These are phyloP conservation scores for Pestalotiopsis sp. DNA, from an alignment of 2,329 filamentous ascomycete genomes.

Conservation along the genomic window DNA sequence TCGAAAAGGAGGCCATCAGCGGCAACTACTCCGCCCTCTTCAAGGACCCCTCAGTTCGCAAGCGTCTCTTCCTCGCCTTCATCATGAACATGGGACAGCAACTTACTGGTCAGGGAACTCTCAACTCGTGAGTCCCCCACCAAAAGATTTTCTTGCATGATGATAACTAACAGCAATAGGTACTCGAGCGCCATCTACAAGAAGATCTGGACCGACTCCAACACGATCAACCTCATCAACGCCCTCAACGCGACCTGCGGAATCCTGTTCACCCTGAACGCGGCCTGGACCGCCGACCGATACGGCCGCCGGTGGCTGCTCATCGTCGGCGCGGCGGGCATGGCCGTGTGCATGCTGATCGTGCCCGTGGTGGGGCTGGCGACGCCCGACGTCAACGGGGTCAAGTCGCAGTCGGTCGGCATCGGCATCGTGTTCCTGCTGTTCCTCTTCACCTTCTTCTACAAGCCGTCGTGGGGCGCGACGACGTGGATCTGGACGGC, in stretches of 20 bases:
- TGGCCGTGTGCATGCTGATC: constrained; percentile 72
- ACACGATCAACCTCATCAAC: constrained; percentile 72
- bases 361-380: constrained; percentile 48
- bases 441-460: constrained; percentile 68
- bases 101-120: constrained; percentile 71
- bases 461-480: constrained; percentile 72
- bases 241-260: constrained; percentile 74
- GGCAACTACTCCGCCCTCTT: constrained; percentile 66
- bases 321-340: constrained; percentile 68
- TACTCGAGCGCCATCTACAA: constrained; percentile 77
- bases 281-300: constrained; percentile 72
- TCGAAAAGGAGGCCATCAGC: constrained; percentile 70
- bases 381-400: constrained; percentile 57
- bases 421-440: constrained; percentile 71
- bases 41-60: constrained; percentile 70
- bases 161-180: constrained; percentile 31
- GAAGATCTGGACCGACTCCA: constrained; percentile 62
- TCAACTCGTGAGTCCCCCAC: constrained; percentile 50
- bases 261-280: constrained; percentile 74
- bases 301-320: constrained; percentile 73
- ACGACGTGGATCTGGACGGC: constrained; percentile 74
- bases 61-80: constrained; percentile 66
- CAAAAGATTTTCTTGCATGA: neutral
- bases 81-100: constrained; percentile 73
- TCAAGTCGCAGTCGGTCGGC: constrained; percentile 61